These are phyloP conservation scores for Pyrrhoderma noxium DNA, from an alignment of 1,284 basidiomycete genomes.

Conservation along the genomic window DNA sequence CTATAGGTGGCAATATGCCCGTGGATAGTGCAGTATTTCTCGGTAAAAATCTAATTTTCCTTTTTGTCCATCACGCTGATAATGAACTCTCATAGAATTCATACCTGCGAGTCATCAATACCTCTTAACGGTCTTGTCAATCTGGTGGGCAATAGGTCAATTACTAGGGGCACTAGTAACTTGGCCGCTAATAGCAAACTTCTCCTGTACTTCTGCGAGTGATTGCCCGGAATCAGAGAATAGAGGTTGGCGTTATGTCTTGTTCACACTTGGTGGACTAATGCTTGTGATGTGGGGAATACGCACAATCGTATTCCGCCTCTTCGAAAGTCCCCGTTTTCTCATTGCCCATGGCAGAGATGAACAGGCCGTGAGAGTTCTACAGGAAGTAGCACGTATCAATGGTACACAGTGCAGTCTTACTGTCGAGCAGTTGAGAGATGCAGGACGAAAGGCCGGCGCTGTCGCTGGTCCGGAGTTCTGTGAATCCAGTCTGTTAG, in stretches of 20 bases:
- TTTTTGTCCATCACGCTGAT: slow-evolving; percentile 5
- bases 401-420: slow-evolving; percentile 41
- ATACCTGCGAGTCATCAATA: slow-evolving; percentile 56
- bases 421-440: slow-evolving; percentile 35
- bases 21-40: slow-evolving; percentile 77
- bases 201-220: slow-evolving; percentile 41
- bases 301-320: slow-evolving; percentile 53
- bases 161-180: slow-evolving; percentile 53
- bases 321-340: slow-evolving; percentile 57
- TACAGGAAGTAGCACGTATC: slow-evolving; percentile 52
- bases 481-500: not conserved
- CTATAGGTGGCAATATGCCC: slow-evolving; percentile 50
- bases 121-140: slow-evolving; percentile 52
- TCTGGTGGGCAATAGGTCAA: slow-evolving; percentile 63
- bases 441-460: slow-evolving; percentile 20
- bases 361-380: slow-evolving; percentile 51
- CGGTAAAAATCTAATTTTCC: slow-evolving; percentile 34
- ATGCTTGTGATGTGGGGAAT: slow-evolving; percentile 47
- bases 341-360: slow-evolving; percentile 57
- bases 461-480: slow-evolving; percentile 7
- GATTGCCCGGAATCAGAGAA: slow-evolving; percentile 40
- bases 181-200: slow-evolving; percentile 60
- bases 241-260: slow-evolving; percentile 53
- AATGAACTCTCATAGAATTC: slow-evolving; percentile 36
- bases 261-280: slow-evolving; percentile 37